Conservation (phyloP, 495 filamentous ascomycete genomes). For the Penicillium pulvis region DNA sequence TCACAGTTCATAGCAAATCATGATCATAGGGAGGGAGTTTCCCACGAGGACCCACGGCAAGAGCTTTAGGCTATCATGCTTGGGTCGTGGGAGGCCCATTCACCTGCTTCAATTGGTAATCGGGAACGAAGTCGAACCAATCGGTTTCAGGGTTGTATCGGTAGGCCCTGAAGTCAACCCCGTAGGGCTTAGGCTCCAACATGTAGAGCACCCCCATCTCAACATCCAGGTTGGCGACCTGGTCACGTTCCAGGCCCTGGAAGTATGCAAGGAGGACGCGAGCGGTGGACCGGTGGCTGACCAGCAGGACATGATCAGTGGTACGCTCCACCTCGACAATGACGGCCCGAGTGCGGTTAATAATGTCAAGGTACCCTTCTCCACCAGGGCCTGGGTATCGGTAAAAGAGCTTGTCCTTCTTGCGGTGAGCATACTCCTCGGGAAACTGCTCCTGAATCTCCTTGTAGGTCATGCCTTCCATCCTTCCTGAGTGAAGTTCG, state of each 20-base stretch:
- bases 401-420: conserved; percentile 83
- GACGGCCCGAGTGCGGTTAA: conserved; percentile 91
- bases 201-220: conserved; percentile 90
- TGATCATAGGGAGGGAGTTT: conserved; percentile 5
- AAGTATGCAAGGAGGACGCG: conserved; percentile 95
- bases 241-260: conserved; percentile 81
- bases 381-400: conserved; percentile 94
- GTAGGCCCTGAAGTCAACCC: conserved; percentile 94
- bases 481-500: conserved; percentile 86
- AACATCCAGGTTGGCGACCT: conserved; percentile 90
- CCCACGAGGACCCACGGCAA: not conserved
- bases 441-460: conserved; percentile 75
- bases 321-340: conserved; percentile 97
- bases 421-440: conserved; percentile 75
- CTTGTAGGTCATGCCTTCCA: conserved; percentile 93
- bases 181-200: conserved; percentile 96
- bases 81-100: conserved; percentile 14
- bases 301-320: conserved; percentile 89
- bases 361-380: conserved; percentile 95
- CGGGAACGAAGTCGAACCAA: conserved; percentile 79
- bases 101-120: conserved; percentile 70
- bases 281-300: conserved; percentile 86
- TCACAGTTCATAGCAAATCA: conserved; percentile 26
- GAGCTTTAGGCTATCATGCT: not conserved
- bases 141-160: conserved; percentile 73